Percentiles rank a stretch among this genome's conserved stretches.
Evolutionary conservation across 2,329 filamentous ascomycete genomes (phyloP).

Genomic region (Periglandula ipomoeae): DNA sequence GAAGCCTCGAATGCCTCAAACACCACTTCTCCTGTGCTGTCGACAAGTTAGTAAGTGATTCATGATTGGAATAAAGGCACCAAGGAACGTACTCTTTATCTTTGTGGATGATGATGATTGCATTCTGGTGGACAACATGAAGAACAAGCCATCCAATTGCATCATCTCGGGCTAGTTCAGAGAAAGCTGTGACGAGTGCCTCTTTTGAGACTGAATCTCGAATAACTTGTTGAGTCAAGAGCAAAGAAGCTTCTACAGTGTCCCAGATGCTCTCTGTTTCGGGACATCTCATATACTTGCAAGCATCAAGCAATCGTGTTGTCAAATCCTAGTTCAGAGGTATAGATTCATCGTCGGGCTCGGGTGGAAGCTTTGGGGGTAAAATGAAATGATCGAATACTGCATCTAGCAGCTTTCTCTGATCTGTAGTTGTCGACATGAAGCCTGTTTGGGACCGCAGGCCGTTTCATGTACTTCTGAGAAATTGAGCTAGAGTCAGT

Average conservation of each 20-base stretch:
- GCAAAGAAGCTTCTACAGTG: neutral
- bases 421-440: neutral
- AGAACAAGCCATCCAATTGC: neutral
- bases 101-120: constrained; percentile 19
- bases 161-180: neutral
- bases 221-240: constrained; percentile 3
- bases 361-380: constrained; percentile 12
- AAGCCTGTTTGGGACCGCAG: neutral
- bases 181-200: neutral
- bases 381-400: constrained; percentile 17
- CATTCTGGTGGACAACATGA: constrained; percentile 21
- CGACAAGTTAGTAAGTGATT: constrained; percentile 1
- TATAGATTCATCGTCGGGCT: constrained; percentile 5
- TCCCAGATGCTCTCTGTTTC: neutral
- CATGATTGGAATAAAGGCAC: neutral
- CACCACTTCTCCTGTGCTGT: constrained; percentile 15
- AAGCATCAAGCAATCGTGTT: constrained; percentile 3
- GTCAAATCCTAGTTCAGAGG: constrained; percentile 7
- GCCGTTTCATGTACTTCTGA: no score
- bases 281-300: constrained; percentile 1
- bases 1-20: constrained; percentile 54
- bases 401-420: constrained; percentile 2
- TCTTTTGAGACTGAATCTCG: neutral
- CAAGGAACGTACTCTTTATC: neutral
- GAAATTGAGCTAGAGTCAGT: neutral